phyloP scores from a whole-genome alignment of 2,329 filamentous ascomycete genomes.

The Pseudogymnoascus sp. region DNA sequence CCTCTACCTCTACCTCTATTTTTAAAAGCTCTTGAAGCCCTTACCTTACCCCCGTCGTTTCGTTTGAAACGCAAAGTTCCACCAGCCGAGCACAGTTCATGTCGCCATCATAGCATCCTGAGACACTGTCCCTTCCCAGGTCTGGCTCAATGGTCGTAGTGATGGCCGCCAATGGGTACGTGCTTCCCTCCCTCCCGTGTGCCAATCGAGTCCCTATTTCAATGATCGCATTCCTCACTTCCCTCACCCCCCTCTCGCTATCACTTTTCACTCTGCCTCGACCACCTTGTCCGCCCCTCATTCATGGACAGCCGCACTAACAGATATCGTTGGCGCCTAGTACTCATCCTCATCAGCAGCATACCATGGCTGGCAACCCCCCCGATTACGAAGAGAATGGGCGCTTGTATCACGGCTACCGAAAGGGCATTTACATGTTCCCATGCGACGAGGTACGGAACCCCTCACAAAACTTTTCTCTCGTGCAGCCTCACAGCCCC shows the following conservation, averaged over 20 bases:
- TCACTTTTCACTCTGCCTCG: slow-evolving; percentile 17
- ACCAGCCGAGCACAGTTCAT: neutral
- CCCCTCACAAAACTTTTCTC: slow-evolving; percentile 7
- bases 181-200: slow-evolving; percentile 15
- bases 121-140: slow-evolving; percentile 10
- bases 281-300: slow-evolving; percentile 21
- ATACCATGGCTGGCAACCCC: slow-evolving; percentile 26
- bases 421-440: slow-evolving; percentile 64
- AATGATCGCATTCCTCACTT: neutral
- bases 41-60: neutral
- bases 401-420: slow-evolving; percentile 62
- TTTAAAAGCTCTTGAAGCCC: neutral
- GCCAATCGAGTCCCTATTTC: slow-evolving; percentile 8
- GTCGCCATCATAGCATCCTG: slow-evolving; percentile 8
- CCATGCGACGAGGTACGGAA: slow-evolving; percentile 68
- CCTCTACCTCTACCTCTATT: neutral
- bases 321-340: neutral
- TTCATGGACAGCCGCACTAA: slow-evolving; percentile 16
- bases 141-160: slow-evolving; percentile 24
- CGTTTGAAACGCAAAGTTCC: neutral
- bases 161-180: slow-evolving; percentile 30
- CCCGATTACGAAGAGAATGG: slow-evolving; percentile 56
- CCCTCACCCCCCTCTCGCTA: neutral
- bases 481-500: neutral
- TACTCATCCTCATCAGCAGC: slow-evolving; percentile 11